Evolutionary conservation across 2,329 filamentous ascomycete genomes (phyloP).

Genomic region (Colletotrichum sp.): DNA sequence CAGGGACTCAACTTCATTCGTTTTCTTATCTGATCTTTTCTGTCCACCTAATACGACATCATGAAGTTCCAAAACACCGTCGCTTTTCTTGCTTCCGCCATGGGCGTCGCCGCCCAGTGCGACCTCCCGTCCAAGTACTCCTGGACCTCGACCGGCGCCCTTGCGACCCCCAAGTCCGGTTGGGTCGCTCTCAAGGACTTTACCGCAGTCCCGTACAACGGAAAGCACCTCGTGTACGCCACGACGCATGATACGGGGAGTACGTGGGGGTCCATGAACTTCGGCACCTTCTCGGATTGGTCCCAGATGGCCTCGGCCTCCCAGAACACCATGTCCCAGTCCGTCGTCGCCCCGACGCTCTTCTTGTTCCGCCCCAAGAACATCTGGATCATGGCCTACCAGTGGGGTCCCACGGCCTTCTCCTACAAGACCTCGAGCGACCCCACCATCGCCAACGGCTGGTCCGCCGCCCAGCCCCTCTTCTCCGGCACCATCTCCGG

Average conservation of each 20-base stretch:
- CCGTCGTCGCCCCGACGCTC: conserved; percentile 62
- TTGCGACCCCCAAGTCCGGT: conserved; percentile 57
- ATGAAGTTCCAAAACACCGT: background rate
- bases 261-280: conserved; percentile 62
- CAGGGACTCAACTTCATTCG: background rate
- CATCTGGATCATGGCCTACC: conserved; percentile 68
- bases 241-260: conserved; percentile 47
- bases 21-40: background rate
- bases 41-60: background rate
- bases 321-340: conserved; percentile 54
- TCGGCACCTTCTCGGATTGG: conserved; percentile 59
- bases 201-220: conserved; percentile 58
- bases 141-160: conserved; percentile 56
- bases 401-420: conserved; percentile 66
- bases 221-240: conserved; percentile 65
- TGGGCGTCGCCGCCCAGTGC: conserved; percentile 38
- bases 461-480: conserved; percentile 57
- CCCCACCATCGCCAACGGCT: conserved; percentile 60
- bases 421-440: conserved; percentile 63
- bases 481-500: conserved; percentile 58
- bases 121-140: conserved; percentile 57
- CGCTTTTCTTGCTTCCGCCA: conserved; percentile 22
- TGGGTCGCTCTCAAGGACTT: conserved; percentile 69
- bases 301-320: conserved; percentile 50
- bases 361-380: conserved; percentile 67